Evolutionary conservation across 2,329 filamentous ascomycete genomes (phyloP), one percentile per base, ranked within the genome.

Genomic region (Colletotrichum limetticola): DNA sequence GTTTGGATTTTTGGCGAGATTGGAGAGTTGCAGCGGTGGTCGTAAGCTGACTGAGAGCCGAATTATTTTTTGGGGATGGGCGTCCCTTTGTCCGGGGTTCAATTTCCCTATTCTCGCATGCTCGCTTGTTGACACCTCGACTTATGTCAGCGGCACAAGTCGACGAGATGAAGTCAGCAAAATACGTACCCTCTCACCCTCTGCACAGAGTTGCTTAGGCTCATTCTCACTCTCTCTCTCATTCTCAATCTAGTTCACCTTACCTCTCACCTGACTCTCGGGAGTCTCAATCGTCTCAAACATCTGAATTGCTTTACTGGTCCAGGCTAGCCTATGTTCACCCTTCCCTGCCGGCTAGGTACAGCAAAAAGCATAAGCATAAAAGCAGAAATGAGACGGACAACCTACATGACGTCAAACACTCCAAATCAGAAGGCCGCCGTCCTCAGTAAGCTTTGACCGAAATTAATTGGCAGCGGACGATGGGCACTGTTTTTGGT

Each of bases 371-470:
- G 60, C 46, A 42, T 70, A 72, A 70, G 66, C 60, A 72, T 61
- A 72, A 65, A 26, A 46, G 42, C 60, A 65, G 60, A 72, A 70
- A 72, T 72, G 66, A 70, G 59, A 60, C 60, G 53, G 57, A 46
- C 26, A 14, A 35, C 22, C 22, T 37, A 32, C 66, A 70, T 70
- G 66, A 70, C 66, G 70, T 72, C 66, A 72, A 46, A 46, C 14
- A 12, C 37, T 4, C 42, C 60, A 56, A 70, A 65, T 56, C 55
- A 60, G 60, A 72, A 14, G 42, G 19, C 37, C 37, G 37, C 35
- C 59, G 5, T 68, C 5, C 37, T 42, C 37, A 42, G 37, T 42
- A 32, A 2, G 46, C 57, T 58, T 37, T 22, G 53, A 70, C 62
- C 58, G 55, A 63, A 58, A 72, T 60, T 71, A 28, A 55, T 53